A percentile compares a stretch with the other conserved stretches of the same genome.
These are phyloP conservation scores for Cladobotryum protrusum DNA, from an alignment of 2,329 filamentous ascomycete genomes.

Conservation along the genomic window DNA sequence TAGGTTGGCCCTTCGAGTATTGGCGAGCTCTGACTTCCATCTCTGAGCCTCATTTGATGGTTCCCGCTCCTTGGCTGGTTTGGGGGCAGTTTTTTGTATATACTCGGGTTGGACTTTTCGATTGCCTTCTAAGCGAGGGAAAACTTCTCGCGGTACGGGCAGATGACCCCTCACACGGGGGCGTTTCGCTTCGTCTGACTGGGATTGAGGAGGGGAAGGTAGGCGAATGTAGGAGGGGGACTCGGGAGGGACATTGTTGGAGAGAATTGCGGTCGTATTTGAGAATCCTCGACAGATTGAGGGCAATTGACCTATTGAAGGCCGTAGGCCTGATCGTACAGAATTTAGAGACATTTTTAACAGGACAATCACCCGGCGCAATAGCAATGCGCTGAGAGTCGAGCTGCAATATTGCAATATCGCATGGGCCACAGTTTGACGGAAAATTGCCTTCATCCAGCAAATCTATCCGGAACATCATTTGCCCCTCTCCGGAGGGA, in stretches of 20 bases:
- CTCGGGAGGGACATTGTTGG: conserved; percentile 67
- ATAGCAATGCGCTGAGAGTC: background rate
- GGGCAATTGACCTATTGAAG: conserved; percentile 21
- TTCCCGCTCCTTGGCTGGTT: conserved; percentile 38
- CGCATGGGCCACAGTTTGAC: conserved; percentile 1
- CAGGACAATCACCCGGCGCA: background rate
- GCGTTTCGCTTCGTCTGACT: conserved; percentile 51
- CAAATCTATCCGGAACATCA: conserved; percentile 3
- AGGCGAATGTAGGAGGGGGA: conserved; percentile 83
- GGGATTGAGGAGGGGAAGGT: conserved; percentile 70
- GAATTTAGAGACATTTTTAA: conserved; percentile 24
- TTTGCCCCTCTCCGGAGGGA: conserved; percentile 3
- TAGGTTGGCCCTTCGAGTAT: conserved; percentile 64
- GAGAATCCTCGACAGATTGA: conserved; percentile 26
- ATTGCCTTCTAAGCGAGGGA: conserved; percentile 50
- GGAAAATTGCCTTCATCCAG: conserved; percentile 10
- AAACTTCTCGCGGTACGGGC: conserved; percentile 76
- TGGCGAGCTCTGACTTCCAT: conserved; percentile 72
- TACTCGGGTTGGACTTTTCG: conserved; percentile 59
- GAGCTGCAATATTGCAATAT: conserved; percentile 2
- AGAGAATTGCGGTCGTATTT: conserved; percentile 30
- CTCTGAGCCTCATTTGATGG: conserved; percentile 35
- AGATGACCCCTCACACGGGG: conserved; percentile 66
- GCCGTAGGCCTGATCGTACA: conserved; percentile 20
- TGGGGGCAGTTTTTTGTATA: conserved; percentile 52